Conservation (phyloP, 139 green algal species). For the Chlamydomonas sphaeroides region DNA sequence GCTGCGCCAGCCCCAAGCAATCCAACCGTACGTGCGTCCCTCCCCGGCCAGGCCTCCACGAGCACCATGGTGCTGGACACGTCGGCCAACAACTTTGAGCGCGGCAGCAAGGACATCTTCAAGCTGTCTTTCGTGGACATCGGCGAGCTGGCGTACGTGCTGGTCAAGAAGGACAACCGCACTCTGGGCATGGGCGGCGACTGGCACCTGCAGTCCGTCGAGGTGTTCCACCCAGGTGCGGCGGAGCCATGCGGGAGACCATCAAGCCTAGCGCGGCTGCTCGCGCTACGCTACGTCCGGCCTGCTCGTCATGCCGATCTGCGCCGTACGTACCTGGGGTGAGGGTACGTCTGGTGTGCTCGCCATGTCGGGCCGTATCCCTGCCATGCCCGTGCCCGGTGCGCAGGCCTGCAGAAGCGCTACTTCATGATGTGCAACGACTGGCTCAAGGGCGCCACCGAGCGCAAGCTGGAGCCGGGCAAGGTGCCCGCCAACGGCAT, state of each 20-base stretch:
- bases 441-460: constrained; percentile 63
- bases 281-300: too few relatives aligned
- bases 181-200: constrained; percentile 46
- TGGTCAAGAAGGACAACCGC: constrained; percentile 58
- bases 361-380: too few relatives aligned
- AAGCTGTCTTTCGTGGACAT: constrained; percentile 52
- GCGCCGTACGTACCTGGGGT: too few relatives aligned
- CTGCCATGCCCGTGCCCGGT: not conserved
- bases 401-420: constrained; percentile 52
- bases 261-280: too few relatives aligned
- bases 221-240: constrained; percentile 62
- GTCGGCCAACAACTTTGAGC: constrained; percentile 63
- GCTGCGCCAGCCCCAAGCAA: too few relatives aligned
- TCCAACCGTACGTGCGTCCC: too few relatives aligned
- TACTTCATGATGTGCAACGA: constrained; percentile 64
- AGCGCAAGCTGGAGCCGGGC: constrained; percentile 52
- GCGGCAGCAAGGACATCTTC: constrained; percentile 53
- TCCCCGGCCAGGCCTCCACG: constrained; percentile 19
- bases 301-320: too few relatives aligned
- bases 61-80: constrained; percentile 55
- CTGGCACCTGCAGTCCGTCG: constrained; percentile 55
- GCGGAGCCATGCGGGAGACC: too few relatives aligned
- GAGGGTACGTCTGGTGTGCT: too few relatives aligned
- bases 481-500: constrained; percentile 49
- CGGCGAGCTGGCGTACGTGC: constrained; percentile 54